Evolutionary conservation across 164 flowering plant genomes (phyloP).

Genomic region (Cinnamomum chago): DNA sequence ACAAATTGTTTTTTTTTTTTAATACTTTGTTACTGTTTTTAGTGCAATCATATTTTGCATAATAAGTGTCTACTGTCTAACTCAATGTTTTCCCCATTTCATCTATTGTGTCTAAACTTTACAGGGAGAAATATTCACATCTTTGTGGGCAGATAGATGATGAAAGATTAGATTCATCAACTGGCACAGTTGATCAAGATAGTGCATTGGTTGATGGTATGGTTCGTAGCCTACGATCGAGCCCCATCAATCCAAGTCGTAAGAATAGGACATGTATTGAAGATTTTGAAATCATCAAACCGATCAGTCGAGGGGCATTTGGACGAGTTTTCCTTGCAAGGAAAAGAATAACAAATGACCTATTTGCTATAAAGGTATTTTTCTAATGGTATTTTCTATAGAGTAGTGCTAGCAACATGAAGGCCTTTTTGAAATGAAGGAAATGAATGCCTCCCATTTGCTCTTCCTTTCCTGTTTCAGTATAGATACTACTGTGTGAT

Average conservation of each 20-base stretch:
- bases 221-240: constrained; percentile 64
- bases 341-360: constrained; percentile 92
- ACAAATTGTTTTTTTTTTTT: neutral
- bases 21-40: neutral
- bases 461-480: no score
- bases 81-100: neutral
- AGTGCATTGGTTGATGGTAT: constrained; percentile 67
- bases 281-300: constrained; percentile 97
- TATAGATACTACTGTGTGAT: no score
- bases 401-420: no score
- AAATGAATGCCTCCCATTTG: no score
- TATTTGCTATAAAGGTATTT: constrained; percentile 90
- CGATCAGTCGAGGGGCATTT: constrained; percentile 96
- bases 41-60: neutral
- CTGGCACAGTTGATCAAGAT: constrained; percentile 62
- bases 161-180: constrained; percentile 54
- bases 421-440: no score
- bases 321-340: constrained; percentile 95
- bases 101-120: constrained; percentile 11
- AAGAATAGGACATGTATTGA: constrained; percentile 93
- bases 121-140: constrained; percentile 82
- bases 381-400: no score
- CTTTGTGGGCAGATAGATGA: constrained; percentile 89
- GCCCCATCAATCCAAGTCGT: constrained; percentile 61
- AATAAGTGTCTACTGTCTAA: neutral